Conservation (phyloP, 2,329 filamentous ascomycete genomes). For the Pseudonectria foliicola region DNA sequence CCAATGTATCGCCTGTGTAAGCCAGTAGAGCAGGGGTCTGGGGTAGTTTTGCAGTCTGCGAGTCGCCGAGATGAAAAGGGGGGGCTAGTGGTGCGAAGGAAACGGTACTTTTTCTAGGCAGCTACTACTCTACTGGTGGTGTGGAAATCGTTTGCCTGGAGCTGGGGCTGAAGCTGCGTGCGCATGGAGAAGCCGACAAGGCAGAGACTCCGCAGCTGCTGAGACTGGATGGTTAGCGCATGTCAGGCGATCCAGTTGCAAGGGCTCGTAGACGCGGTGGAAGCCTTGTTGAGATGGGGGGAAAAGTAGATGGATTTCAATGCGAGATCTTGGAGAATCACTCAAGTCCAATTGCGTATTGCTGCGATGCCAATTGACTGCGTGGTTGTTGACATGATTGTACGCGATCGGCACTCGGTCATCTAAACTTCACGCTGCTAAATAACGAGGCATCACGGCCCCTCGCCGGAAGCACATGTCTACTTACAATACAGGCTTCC, state of each 20-base stretch:
- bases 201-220: conserved; percentile 17
- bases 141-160: conserved; percentile 5
- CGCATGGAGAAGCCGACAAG: conserved; percentile 12
- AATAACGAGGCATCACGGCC: conserved; percentile 7
- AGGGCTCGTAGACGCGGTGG: conserved; percentile 11
- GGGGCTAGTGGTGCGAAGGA: neutral
- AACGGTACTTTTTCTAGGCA: conserved; percentile 4
- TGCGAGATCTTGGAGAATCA: conserved; percentile 7
- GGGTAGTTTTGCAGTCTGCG: no score
- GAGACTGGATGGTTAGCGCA: conserved; percentile 21
- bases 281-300: conserved; percentile 6
- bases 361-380: neutral
- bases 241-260: conserved; percentile 16
- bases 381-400: neutral
- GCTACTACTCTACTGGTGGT: conserved; percentile 4
- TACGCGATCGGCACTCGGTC: neutral
- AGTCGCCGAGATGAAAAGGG: no score
- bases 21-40: no score
- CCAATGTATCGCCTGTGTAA: no score
- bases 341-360: conserved; percentile 16
- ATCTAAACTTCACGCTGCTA: conserved; percentile 20
- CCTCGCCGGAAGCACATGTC: conserved; percentile 13
- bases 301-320: conserved; percentile 11
- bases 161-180: conserved; percentile 6
- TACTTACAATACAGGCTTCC: conserved; percentile 12